These are phyloP conservation scores for Apophysomyces variabilis DNA, from an alignment of 371 early-diverging fungal species.

Conservation along the genomic window DNA sequence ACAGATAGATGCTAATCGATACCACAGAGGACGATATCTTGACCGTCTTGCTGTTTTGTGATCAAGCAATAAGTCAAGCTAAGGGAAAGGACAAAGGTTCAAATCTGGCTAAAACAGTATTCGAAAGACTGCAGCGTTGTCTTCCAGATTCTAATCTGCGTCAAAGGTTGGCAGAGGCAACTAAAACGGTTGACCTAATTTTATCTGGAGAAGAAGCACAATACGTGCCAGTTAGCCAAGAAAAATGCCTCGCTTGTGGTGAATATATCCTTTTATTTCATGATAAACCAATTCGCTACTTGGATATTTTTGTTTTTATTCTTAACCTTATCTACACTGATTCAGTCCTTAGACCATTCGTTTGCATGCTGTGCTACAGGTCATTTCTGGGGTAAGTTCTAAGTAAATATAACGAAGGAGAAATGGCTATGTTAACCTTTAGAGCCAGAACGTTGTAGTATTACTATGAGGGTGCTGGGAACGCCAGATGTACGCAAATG, in stretches of 20 bases:
- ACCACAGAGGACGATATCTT: neutral
- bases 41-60: neutral
- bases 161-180: neutral
- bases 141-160: neutral
- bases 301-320: neutral
- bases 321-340: neutral
- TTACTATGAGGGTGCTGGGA: conserved; percentile 26
- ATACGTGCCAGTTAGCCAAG: conserved; percentile 13
- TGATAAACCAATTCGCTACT: neutral
- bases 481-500: conserved; percentile 30
- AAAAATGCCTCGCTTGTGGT: conserved; percentile 31
- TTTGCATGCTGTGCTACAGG: conserved; percentile 28
- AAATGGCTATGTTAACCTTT: neutral
- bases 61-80: neutral
- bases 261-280: conserved; percentile 15
- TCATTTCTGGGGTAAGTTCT: conserved; percentile 35
- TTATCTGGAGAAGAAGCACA: neutral
- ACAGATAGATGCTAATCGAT: neutral
- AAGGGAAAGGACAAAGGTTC: neutral
- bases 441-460: conserved; percentile 25
- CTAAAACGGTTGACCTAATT: conserved; percentile 10
- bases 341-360: neutral
- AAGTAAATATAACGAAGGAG: neutral
- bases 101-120: neutral
- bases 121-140: neutral